Percentiles rank a stretch among this genome's conserved stretches.
These are phyloP conservation scores for Alternaria sp. DNA, from an alignment of 2,329 filamentous ascomycete genomes.

Conservation along the genomic window DNA sequence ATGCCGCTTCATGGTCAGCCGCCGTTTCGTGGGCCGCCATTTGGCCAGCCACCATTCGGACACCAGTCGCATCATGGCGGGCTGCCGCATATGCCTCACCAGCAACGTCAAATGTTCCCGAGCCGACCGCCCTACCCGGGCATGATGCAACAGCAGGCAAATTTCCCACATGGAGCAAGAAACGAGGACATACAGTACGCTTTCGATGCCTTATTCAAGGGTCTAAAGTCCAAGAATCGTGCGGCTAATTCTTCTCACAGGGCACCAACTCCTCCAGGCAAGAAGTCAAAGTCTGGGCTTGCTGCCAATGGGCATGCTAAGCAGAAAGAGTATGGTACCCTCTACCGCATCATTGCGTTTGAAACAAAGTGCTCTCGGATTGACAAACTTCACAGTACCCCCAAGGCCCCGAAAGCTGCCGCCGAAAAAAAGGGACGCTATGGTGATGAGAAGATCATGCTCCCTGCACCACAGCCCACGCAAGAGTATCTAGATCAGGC, in stretches of 20 bases:
- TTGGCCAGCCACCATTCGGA: conserved; percentile 13
- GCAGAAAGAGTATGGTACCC: conserved; percentile 31
- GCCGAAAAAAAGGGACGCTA: conserved; percentile 25
- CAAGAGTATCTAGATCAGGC: conserved; percentile 68
- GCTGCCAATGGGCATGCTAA: conserved; percentile 19
- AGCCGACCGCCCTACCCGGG: conserved; percentile 21
- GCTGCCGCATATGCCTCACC: conserved; percentile 9
- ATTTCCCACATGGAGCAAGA: conserved; percentile 16
- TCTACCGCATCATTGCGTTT: conserved; percentile 13
- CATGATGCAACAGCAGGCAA: conserved; percentile 24
- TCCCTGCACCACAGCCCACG: conserved; percentile 67
- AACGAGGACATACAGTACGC: conserved; percentile 33
- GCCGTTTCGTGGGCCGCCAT: not conserved
- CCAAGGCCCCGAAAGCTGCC: conserved; percentile 8
- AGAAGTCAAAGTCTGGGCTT: conserved; percentile 22
- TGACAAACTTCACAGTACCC: conserved; percentile 34
- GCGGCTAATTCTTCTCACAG: conserved; percentile 26
- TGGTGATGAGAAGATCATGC: conserved; percentile 38
- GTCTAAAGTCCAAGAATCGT: conserved; percentile 17
- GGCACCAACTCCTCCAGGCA: conserved; percentile 26
- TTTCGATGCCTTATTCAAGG: conserved; percentile 24
- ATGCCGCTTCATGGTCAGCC: conserved; percentile 14
- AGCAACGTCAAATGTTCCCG: conserved; percentile 17
- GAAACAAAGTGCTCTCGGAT: conserved; percentile 17
- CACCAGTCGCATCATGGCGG: conserved; percentile 9